Base-by-base conservation (phyloP, 1,284 basidiomycete genomes). In the Apiotrichum akiyoshidainum region DNA sequence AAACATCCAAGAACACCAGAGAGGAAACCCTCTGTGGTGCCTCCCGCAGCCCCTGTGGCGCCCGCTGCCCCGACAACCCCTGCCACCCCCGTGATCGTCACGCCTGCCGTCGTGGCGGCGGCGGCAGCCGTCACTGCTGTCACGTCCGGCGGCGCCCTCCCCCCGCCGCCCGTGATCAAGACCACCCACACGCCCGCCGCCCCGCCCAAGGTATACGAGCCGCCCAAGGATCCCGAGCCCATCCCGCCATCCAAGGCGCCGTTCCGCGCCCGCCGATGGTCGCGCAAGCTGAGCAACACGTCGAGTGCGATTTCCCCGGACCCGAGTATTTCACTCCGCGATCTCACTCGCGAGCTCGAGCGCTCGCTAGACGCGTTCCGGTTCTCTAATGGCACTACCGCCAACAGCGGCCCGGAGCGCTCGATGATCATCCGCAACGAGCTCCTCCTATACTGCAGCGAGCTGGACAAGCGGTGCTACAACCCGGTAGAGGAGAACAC, bases 401-500 rank as follows among this genome's bases (percentile, higher is more conserved):
- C 26, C 26, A 31, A 31, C 26, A 66, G 70, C 19, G 65, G 67
- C 0, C 57, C 68, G 2, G 75, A 76, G 44, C 70, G 76, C 34
- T 72, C 75, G 9, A 66, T 66, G 17, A 59, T 77, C 52, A 68
- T 79, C 45, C 67, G 77, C 7, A 68, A 65, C 22, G 71, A 75
- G 47, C 68, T 79, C 9, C 48, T 78, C 5, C 64, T 70, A 5
- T 57, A 71, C 19, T 61, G 79, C 19, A 61, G 67, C 35, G 78
- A 78, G 57, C 59, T 73, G 9, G 76, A 79, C 51, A 73, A 72
- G 54, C 62, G 71, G 31, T 70, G 73, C 14, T 74, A 69, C 51
- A 62, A 65, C 22, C 39, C 51, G 11, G 19, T 46, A 12, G 72
- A 75, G 17, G 66, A 72, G 40, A 34, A 50, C 9, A 64, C 63